Conservation (phyloP, 192 early-diverging fungal genomes). For the Backusella macrospora region DNA sequence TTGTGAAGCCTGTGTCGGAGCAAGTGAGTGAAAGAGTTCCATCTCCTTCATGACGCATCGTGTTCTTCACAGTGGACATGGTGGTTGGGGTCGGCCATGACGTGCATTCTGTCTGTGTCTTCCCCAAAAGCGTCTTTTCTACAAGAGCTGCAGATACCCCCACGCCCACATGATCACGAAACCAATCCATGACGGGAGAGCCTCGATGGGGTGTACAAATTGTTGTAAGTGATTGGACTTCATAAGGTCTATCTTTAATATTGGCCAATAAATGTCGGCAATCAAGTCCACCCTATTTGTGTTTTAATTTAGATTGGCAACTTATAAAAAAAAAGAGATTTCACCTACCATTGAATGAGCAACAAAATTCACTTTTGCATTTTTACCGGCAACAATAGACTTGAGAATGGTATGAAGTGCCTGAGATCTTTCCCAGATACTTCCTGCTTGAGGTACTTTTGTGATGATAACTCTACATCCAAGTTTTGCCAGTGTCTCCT, state of each 20-base stretch:
- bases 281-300: constrained; percentile 85
- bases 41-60: constrained; percentile 16
- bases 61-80: neutral
- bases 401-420: constrained; percentile 73
- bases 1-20: neutral
- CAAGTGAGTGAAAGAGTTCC: neutral
- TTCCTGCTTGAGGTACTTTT: constrained; percentile 74
- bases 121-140: constrained; percentile 12
- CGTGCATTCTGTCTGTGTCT: neutral
- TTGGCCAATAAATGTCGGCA: constrained; percentile 90
- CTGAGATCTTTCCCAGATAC: constrained; percentile 75
- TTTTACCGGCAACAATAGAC: constrained; percentile 48
- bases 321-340: neutral
- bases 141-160: constrained; percentile 48
- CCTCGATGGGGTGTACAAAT: constrained; percentile 96
- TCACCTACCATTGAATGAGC: constrained; percentile 88
- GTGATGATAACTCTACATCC: constrained; percentile 85
- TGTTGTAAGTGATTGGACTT: constrained; percentile 84
- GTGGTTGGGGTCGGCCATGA: neutral
- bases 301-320: neutral
- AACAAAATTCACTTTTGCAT: constrained; percentile 74
- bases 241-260: constrained; percentile 66
- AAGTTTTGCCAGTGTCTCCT: constrained; percentile 73
- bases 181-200: constrained; percentile 94
- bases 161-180: constrained; percentile 82